phyloP scores from a whole-genome alignment of 179 eudicot species.

The Beta macrorhiza region DNA sequence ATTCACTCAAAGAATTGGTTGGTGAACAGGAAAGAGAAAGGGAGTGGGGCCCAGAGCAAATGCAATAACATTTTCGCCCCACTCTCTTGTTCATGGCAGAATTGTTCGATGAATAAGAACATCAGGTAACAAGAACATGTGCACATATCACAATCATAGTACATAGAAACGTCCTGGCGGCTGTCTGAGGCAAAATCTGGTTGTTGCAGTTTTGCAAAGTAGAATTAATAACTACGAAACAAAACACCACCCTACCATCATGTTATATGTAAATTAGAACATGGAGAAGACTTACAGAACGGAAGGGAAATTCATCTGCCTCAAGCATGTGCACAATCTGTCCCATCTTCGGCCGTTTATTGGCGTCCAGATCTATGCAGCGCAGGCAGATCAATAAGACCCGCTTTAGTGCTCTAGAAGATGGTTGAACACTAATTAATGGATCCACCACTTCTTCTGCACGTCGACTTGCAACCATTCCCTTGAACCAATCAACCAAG shows the following conservation, averaged over 20 bases:
- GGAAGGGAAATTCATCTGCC: slow-evolving; percentile 78
- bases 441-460: slow-evolving; percentile 75
- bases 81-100: too few species aligned
- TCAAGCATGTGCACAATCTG: slow-evolving; percentile 94
- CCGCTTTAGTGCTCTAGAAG: slow-evolving; percentile 71
- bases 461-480: slow-evolving; percentile 67
- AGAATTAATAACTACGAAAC: not conserved
- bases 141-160: too few species aligned
- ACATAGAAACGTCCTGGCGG: too few species aligned
- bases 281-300: slow-evolving; percentile 44
- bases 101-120: too few species aligned
- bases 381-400: slow-evolving; percentile 76
- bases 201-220: not conserved
- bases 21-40: too few species aligned
- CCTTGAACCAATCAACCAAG: slow-evolving; percentile 93
- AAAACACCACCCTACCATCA: not conserved
- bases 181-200: not conserved
- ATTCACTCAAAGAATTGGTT: too few species aligned
- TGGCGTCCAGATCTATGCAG: slow-evolving; percentile 78
- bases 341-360: slow-evolving; percentile 90
- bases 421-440: slow-evolving; percentile 50
- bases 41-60: too few species aligned
- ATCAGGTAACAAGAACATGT: too few species aligned
- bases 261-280: not conserved
- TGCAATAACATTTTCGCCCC: too few species aligned